These are phyloP conservation scores for Phytophthora sp. DNA, from an alignment of 352 stramenopile species.

Conservation along the genomic window DNA sequence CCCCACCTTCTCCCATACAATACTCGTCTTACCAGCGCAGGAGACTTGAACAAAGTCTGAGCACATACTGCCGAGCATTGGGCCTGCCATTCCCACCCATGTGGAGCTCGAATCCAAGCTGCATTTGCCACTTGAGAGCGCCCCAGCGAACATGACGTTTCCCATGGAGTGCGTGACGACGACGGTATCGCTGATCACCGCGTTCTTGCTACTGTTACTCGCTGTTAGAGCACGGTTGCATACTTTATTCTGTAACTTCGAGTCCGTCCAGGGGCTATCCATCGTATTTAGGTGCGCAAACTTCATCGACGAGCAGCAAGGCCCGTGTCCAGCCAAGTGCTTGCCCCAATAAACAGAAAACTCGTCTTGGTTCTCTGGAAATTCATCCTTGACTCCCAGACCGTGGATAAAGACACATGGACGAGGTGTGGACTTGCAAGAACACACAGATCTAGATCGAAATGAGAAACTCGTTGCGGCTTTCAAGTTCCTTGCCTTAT, in stretches of 20 bases:
- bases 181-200: constrained; percentile 18
- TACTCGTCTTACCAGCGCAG: constrained; percentile 14
- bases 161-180: constrained; percentile 27
- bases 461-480: constrained; percentile 11
- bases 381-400: constrained; percentile 7
- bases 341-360: constrained; percentile 19
- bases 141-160: constrained; percentile 26
- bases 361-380: constrained; percentile 13
- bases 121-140: constrained; percentile 25
- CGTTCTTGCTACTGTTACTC: constrained; percentile 11
- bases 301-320: constrained; percentile 25
- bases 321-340: constrained; percentile 7
- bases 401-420: constrained; percentile 26
- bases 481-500: no score
- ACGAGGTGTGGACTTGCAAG: constrained; percentile 16
- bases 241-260: constrained; percentile 12
- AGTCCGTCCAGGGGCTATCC: constrained; percentile 6
- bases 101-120: constrained; percentile 23
- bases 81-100: constrained; percentile 37
- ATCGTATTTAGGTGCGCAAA: constrained; percentile 19
- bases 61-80: constrained; percentile 26
- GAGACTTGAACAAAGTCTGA: constrained; percentile 21
- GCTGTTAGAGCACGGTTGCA: constrained; percentile 18
- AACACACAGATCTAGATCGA: constrained; percentile 1
- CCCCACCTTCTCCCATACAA: constrained; percentile 10